Percentiles rank a stretch among this genome's conserved stretches.
Evolutionary conservation across 805 yeast genomes (phyloP).

Genomic region (Kodamaea kaohsiungensis): DNA sequence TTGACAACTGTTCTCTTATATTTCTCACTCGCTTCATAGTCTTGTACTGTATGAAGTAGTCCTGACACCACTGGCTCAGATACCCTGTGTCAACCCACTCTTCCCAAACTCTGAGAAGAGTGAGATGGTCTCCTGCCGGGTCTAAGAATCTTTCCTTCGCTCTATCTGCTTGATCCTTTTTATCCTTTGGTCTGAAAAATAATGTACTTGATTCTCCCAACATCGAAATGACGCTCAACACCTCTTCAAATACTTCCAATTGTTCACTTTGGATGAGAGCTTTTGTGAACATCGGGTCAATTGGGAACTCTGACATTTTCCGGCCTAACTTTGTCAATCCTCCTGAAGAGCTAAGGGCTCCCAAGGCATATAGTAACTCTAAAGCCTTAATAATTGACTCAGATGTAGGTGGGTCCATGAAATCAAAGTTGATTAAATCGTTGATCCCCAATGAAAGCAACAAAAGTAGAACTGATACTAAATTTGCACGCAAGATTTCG

Average conservation of each 20-base stretch:
- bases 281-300: constrained; percentile 87
- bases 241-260: constrained; percentile 63
- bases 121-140: constrained; percentile 75
- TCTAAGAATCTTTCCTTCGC: constrained; percentile 57
- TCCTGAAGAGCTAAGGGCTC: constrained; percentile 83
- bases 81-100: constrained; percentile 71
- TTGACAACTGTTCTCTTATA: constrained; percentile 66
- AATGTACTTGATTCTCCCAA: constrained; percentile 73
- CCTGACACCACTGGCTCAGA: constrained; percentile 81
- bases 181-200: constrained; percentile 70
- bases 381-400: constrained; percentile 72
- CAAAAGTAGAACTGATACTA: constrained; percentile 73
- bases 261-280: constrained; percentile 64
- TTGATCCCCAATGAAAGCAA: constrained; percentile 82
- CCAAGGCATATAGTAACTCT: constrained; percentile 80
- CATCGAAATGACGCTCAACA: constrained; percentile 79
- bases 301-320: constrained; percentile 88
- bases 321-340: constrained; percentile 74
- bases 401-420: constrained; percentile 86
- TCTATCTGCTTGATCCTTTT: constrained; percentile 64
- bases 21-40: constrained; percentile 68
- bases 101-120: constrained; percentile 71
- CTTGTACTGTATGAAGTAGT: constrained; percentile 76
- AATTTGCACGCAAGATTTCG: constrained; percentile 84
- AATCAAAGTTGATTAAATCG: constrained; percentile 80